Evolutionary conservation across 371 early-diverging fungal species (phyloP), one percentile per base, ranked within the genome.

Genomic region (Cokeromyces recurvatus): DNA sequence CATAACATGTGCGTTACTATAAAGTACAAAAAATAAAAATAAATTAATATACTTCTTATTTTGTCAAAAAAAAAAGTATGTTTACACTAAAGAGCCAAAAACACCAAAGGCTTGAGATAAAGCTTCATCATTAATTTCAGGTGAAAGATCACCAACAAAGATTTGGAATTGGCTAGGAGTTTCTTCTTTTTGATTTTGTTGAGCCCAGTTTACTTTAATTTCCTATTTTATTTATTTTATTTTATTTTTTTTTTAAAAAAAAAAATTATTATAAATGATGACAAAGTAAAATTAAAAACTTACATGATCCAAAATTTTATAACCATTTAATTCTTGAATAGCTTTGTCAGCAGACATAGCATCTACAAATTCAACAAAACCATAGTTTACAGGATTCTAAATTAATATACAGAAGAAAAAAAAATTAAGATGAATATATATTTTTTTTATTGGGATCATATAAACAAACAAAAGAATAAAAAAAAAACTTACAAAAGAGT

Each of bases 101-200:
- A 55, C 64, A 34, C 72, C 55, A 53, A 93, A 93, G 4, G 88
- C 78, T 43, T 79, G 77, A 10, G 59, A 43, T 27, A 91, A 70
- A 14, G 81, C 53, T 22, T 87, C 88, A 50, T 90, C 90, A 3
- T 74, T 86, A 20, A 90, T 85, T 55, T 93, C 94, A 56, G 88
- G 87, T 17, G 90, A 89, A 21, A 93, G 63, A 63, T 91, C 90
- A 27, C 94, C 94, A 43, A 81, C 81, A 53, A 91, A 93, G 16
- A 93, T 55, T n/a, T 91, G 77, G 61, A 81, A 93, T 57, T 91
- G 91, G 40, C 77, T 62, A 20, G 72, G 55, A 7, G 75, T 65
- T 51, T 84, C 84, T 58, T 81, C 81, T 44, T 76, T 81, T 25
- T 29, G 22, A 25, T 21, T n/a, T 51, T 62, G 69, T 40, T 64